These are phyloP conservation scores for Neurospora pannonica DNA, from an alignment of 495 filamentous ascomycete species.

Conservation along the genomic window DNA sequence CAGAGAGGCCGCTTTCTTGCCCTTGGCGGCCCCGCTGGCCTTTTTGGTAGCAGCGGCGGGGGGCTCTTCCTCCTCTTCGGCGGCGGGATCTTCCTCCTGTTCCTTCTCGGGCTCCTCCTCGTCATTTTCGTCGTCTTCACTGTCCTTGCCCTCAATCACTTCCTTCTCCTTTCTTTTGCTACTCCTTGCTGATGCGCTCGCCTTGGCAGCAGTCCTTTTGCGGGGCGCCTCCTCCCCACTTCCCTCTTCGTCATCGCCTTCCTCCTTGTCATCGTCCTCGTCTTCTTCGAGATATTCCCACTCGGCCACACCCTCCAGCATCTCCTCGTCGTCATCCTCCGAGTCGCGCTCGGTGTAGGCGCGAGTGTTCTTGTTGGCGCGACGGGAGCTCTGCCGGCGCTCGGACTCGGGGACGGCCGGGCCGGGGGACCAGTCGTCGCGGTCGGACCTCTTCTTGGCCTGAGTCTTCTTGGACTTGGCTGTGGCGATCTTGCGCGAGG, in stretches of 20 bases:
- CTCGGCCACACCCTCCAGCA: constrained; percentile 44
- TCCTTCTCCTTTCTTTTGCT: constrained; percentile 1
- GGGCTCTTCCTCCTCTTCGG: constrained; percentile 9
- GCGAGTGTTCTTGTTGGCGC: constrained; percentile 18
- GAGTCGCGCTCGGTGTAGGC: constrained; percentile 42
- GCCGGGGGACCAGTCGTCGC: constrained; percentile 8
- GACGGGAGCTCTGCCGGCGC: constrained; percentile 44
- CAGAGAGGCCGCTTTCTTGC: constrained; percentile 5
- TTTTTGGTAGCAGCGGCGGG: not conserved
- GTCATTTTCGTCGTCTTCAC: constrained; percentile 4
- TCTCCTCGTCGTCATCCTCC: constrained; percentile 47
- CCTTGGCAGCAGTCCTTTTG: not conserved
- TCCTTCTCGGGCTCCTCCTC: constrained; percentile 5
- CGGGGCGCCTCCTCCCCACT: not conserved
- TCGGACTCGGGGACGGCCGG: constrained; percentile 25
- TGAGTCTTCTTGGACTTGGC: constrained; percentile 24
- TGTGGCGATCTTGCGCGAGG: constrained; percentile 11
- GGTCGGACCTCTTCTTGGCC: constrained; percentile 24
- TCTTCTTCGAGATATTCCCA: constrained; percentile 40
- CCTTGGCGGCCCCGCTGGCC: not conserved
- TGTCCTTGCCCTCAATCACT: not conserved
- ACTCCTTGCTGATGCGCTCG: not conserved
- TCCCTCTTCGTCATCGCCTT: not conserved
- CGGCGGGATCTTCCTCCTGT: constrained; percentile 1
- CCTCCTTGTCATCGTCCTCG: not conserved